Conservation (phyloP, 1,284 basidiomycete species). For the Heterobasidion annosum region DNA sequence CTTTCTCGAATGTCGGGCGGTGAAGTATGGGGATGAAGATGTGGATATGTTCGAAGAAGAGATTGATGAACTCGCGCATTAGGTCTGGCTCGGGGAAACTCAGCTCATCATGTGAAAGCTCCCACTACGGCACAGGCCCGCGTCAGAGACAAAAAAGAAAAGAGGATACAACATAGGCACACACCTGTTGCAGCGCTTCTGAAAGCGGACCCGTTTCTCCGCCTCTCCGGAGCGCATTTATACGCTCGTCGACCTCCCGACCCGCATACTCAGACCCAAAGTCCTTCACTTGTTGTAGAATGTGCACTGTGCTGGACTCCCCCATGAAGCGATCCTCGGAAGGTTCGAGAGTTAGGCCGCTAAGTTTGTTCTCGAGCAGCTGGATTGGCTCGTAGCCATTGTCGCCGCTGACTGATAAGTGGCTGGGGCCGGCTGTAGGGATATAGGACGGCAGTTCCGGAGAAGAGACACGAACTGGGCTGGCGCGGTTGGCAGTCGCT, state of each 20-base stretch:
- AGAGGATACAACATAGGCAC: conserved; percentile 32
- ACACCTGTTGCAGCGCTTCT: conserved; percentile 26
- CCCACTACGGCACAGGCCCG: conserved; percentile 9
- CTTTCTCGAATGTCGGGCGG: conserved; percentile 33
- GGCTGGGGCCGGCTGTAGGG: not conserved
- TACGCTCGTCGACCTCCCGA: not conserved
- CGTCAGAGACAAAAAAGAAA: not conserved
- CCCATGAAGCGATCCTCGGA: conserved; percentile 53
- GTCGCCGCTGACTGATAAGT: conserved; percentile 1
- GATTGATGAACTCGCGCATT: conserved; percentile 30
- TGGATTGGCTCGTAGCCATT: conserved; percentile 2
- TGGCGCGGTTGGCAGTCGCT: not conserved
- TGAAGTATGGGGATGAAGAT: conserved; percentile 39
- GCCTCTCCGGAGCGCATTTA: conserved; percentile 4
- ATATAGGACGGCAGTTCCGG: not conserved
- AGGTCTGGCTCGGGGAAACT: conserved; percentile 27
- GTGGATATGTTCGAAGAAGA: conserved; percentile 38
- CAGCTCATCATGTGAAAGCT: conserved; percentile 32
- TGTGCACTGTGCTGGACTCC: conserved; percentile 59
- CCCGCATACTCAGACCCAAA: conserved; percentile 53
- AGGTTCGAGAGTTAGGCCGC: conserved; percentile 23
- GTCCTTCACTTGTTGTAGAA: conserved; percentile 57
- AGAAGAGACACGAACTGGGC: not conserved
- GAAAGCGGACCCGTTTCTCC: conserved; percentile 8
- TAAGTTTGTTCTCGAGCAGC: conserved; percentile 20